phyloP scores from a whole-genome alignment of 164 flowering plant genomes.

The Nymphaea colorata region DNA sequence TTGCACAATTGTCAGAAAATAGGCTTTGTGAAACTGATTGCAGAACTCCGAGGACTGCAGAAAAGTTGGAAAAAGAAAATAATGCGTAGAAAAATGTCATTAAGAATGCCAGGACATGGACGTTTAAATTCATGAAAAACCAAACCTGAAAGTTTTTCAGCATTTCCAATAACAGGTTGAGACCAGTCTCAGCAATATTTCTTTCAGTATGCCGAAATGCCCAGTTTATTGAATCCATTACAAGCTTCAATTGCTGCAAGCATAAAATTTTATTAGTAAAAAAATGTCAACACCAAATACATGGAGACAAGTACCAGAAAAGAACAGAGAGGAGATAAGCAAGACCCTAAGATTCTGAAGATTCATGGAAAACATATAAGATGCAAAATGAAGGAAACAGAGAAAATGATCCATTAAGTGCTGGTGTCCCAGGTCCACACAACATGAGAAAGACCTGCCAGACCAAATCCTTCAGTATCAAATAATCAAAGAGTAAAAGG shows the following conservation, averaged over 20 bases:
- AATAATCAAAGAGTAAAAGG: no score
- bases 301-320: not conserved
- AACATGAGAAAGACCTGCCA: no score
- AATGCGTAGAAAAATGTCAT: not conserved
- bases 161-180: slow-evolving; percentile 87
- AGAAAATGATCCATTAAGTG: no score
- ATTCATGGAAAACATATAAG: not conserved
- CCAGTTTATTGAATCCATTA: slow-evolving; percentile 98
- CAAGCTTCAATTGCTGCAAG: slow-evolving; percentile 82
- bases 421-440: no score
- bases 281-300: not conserved
- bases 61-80: no score
- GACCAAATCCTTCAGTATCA: no score
- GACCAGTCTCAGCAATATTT: slow-evolving; percentile 97
- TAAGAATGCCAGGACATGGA: not conserved
- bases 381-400: not conserved
- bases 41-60: slow-evolving; percentile 83
- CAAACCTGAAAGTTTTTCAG: slow-evolving; percentile 89
- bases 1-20: slow-evolving; percentile 83
- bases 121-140: not conserved
- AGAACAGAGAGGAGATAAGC: not conserved
- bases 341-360: not conserved
- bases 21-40: slow-evolving; percentile 76
- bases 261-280: not conserved
- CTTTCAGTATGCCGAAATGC: slow-evolving; percentile 98